Percentiles rank a stretch among this genome's conserved stretches.
Conservation (phyloP, 495 filamentous ascomycete species). For the Pseudotulostoma volvatum region DNA sequence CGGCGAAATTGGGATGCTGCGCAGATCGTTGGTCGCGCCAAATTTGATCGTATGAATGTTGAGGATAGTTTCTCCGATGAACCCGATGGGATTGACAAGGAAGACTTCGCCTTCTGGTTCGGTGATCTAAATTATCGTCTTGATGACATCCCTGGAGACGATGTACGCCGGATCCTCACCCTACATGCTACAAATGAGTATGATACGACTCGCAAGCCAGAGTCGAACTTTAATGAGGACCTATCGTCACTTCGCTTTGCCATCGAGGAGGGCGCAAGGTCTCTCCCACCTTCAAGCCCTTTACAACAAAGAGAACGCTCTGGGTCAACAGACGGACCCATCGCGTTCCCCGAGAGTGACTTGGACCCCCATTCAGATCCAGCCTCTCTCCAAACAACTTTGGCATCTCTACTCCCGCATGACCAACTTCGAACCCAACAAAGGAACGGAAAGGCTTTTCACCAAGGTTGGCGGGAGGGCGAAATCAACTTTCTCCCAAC, state of each 20-base stretch:
- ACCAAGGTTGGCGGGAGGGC: slow-evolving; percentile 86
- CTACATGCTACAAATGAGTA: slow-evolving; percentile 71
- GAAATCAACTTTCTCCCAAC: slow-evolving; percentile 78
- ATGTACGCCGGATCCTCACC: slow-evolving; percentile 72
- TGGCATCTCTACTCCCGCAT: slow-evolving; percentile 72
- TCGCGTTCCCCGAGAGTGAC: slow-evolving; percentile 13
- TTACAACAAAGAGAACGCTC: slow-evolving; percentile 3
- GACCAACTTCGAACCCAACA: slow-evolving; percentile 74
- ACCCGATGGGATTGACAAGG: slow-evolving; percentile 62
- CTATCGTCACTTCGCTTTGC: slow-evolving; percentile 4
- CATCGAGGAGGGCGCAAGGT: slow-evolving; percentile 5
- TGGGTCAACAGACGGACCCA: slow-evolving; percentile 4
- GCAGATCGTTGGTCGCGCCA: slow-evolving; percentile 56
- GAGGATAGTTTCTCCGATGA: slow-evolving; percentile 33
- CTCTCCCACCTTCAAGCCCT: slow-evolving; percentile 2
- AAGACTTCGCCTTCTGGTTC: slow-evolving; percentile 91
- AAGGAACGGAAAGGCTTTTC: slow-evolving; percentile 56
- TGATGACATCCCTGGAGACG: slow-evolving; percentile 73
- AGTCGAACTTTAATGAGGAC: slow-evolving; percentile 20
- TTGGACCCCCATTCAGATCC: slow-evolving; percentile 38
- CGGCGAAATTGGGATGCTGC: slow-evolving; percentile 77
- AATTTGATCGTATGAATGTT: slow-evolving; percentile 53
- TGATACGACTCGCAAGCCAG: slow-evolving; percentile 23
- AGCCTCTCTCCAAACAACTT: slow-evolving; percentile 61
- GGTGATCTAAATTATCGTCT: slow-evolving; percentile 94